phyloP scores from a whole-genome alignment of 2,329 filamentous ascomycete species.

The Gaeumannomyces sp. region DNA sequence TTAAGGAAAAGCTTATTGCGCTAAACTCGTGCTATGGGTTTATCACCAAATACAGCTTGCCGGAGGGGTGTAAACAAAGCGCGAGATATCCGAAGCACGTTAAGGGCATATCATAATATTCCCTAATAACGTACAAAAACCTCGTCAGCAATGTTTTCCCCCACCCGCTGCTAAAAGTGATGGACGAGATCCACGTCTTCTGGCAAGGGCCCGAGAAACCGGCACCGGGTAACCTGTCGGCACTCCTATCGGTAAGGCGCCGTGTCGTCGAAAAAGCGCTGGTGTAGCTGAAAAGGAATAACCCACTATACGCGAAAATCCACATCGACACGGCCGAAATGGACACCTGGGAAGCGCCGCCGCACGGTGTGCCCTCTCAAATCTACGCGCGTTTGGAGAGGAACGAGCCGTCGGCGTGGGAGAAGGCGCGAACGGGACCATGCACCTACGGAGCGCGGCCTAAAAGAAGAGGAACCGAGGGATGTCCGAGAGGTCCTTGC shows the following conservation, averaged over 20 bases:
- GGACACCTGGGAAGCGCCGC: background rate
- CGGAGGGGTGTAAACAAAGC: conserved; percentile 1
- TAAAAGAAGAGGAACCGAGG: background rate
- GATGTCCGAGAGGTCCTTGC: background rate
- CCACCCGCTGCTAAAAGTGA: background rate
- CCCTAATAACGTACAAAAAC: too few relatives aligned
- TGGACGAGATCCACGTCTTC: background rate
- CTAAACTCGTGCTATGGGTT: background rate
- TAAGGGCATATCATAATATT: background rate
- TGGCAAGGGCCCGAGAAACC: background rate
- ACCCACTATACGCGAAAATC: background rate
- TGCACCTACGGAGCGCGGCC: background rate
- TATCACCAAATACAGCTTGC: background rate
- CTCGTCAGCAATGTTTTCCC: background rate
- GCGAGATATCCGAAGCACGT: conserved; percentile 1
- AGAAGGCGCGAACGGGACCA: background rate
- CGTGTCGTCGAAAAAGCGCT: background rate
- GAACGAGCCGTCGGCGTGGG: background rate
- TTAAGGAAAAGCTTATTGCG: background rate
- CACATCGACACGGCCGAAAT: background rate
- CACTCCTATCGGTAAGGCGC: background rate
- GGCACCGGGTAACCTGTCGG: background rate
- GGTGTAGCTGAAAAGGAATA: background rate
- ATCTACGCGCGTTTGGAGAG: background rate
- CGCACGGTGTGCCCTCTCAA: background rate